These are phyloP conservation scores for Lodderomyces margitis DNA, from an alignment of 1,139 yeast genomes.

Conservation along the genomic window DNA sequence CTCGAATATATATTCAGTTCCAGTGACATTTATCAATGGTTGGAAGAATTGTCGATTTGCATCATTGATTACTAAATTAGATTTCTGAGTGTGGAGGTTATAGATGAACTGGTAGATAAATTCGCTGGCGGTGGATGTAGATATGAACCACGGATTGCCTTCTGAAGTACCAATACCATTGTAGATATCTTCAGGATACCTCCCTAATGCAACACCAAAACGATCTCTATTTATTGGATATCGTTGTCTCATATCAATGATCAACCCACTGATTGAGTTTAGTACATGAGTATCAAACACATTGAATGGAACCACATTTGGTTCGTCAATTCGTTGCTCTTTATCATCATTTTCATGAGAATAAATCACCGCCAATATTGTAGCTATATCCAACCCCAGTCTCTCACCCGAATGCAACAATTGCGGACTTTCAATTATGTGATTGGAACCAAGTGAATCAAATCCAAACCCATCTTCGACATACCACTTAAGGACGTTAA, in stretches of 20 bases:
- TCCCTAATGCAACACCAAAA: conserved; percentile 73
- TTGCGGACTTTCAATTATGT: conserved; percentile 69
- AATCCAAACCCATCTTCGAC: conserved; percentile 23
- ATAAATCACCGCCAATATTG: conserved; percentile 65
- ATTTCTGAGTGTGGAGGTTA: conserved; percentile 22
- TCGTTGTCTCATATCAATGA: conserved; percentile 64
- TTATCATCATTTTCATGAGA: conserved; percentile 43
- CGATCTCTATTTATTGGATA: conserved; percentile 70
- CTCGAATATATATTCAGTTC: conserved; percentile 8
- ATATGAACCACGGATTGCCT: conserved; percentile 95
- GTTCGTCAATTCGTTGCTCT: conserved; percentile 12
- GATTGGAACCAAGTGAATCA: conserved; percentile 30
- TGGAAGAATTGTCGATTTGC: conserved; percentile 29
- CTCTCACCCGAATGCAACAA: conserved; percentile 41
- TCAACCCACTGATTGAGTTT: conserved; percentile 57
- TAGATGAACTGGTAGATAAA: conserved; percentile 40
- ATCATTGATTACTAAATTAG: conserved; percentile 19
- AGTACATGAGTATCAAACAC: conserved; percentile 53
- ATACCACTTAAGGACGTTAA: not conserved
- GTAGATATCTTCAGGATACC: conserved; percentile 92
- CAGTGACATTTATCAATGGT: conserved; percentile 21
- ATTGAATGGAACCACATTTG: conserved; percentile 51
- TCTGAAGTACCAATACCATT: conserved; percentile 72
- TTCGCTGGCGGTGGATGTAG: conserved; percentile 80
- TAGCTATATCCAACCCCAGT: conserved; percentile 78